Evolutionary conservation across 495 filamentous ascomycete species (phyloP), one percentile per base, ranked within the genome.

Genomic region (Xylaria palmicola): DNA sequence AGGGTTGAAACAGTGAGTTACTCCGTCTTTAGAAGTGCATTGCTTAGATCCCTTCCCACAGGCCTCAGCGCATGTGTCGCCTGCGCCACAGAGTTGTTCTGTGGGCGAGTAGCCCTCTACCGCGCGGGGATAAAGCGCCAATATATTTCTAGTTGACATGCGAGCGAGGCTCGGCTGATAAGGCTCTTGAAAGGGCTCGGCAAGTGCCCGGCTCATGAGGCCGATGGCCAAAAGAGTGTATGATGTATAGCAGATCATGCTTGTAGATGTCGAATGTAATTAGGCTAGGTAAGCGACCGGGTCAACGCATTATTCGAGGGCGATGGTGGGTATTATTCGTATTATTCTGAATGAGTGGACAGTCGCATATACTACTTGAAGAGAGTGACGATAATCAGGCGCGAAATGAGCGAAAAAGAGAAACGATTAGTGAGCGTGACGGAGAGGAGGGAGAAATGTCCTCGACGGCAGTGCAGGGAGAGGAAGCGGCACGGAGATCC

Each of bases 1-100:
- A 12, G 69, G 63, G 66, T 81, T 77, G 71, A 63, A 81, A 68
- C 79, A 81, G 71, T 81, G 78, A 17, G 75, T 64, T 10, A 69
- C 27, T 44, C 53, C 58, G 60, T 79, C 75, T 30, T 47, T 67
- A 34, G 79, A 77, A 27, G 69, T 52, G 67, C 79, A 81, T 41
- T 74, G 64, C 26, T 57, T 52, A 61, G 74, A 81, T 22, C 75
- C 77, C 39, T 69, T 71, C 24, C 78, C 78, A 67, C 79, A 81
- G 43, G 79, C 78, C 63, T 79, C 73, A n/a, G 70, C 69, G 67
- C 77, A 80, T 4, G 79, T 80, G 47, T 67, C 49, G 37, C 78
- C 79, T 24, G 62, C 53, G 19, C 70, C 66, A 54, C 79, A 80
- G 30, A 72, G 66, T 37, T 72, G 68, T 68, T 75, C 69, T 44